Percentiles rank a stretch among this genome's conserved stretches.
Evolutionary conservation across 2,329 filamentous ascomycete genomes (phyloP).

Genomic region (Talaromyces sp.): DNA sequence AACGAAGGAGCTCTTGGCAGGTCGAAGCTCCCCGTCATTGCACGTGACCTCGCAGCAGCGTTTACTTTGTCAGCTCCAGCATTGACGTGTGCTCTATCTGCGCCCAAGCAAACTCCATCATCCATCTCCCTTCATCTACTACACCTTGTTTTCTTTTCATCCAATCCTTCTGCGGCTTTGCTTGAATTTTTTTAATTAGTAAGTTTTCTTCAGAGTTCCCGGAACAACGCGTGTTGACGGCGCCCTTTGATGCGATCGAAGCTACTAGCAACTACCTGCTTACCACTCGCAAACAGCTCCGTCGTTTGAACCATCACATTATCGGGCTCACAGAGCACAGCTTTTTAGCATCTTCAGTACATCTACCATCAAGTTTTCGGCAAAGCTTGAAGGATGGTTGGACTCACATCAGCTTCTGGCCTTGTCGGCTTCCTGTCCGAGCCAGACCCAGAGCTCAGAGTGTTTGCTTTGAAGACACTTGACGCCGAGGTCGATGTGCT

Average conservation of each 20-base stretch:
- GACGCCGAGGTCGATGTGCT: conserved; percentile 96
- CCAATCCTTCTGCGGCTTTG: background rate
- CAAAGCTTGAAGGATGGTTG: conserved; percentile 64
- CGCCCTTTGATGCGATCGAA: conserved; percentile 5
- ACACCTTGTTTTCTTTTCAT: conserved; percentile 19
- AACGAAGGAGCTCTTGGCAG: conserved; percentile 11
- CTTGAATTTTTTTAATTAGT: background rate
- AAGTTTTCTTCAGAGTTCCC: background rate
- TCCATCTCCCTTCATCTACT: conserved; percentile 24
- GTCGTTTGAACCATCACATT: background rate
- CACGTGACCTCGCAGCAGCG: conserved; percentile 16
- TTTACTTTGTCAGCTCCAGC: conserved; percentile 27
- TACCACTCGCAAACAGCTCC: conserved; percentile 2
- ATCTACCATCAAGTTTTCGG: conserved; percentile 14
- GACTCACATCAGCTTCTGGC: conserved; percentile 88
- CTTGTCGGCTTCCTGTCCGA: conserved; percentile 94
- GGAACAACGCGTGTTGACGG: background rate
- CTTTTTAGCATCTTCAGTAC: background rate
- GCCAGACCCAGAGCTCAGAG: conserved; percentile 87
- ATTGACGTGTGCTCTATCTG: conserved; percentile 32
- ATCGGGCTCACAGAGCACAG: background rate
- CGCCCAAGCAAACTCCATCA: conserved; percentile 20
- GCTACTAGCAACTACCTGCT: conserved; percentile 2
- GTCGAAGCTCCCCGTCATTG: conserved; percentile 6
- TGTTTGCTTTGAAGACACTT: conserved; percentile 90